Evolutionary conservation across 768 basidiomycete genomes (phyloP), one percentile per base, ranked within the genome.

Genomic region (Omphalotus guepiniiformis): DNA sequence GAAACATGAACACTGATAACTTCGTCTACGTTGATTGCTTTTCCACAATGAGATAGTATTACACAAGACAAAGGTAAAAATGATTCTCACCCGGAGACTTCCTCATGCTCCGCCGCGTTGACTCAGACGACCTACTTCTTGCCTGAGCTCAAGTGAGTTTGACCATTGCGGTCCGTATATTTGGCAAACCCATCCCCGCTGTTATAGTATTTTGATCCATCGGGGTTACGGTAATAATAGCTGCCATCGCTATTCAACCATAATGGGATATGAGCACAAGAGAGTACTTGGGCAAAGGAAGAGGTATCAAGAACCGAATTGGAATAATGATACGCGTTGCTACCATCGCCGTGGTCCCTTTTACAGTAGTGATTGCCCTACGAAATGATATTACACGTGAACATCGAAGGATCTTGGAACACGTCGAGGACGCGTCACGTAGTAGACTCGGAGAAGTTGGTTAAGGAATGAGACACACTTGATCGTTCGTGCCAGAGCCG

Each of bases 221-320:
- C 68, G 38, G 78, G 61, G 67, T 85, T 84, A 40, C 55, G 58
- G 61, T 85, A 84, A 57, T 83, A 82, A 63, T 84, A 84, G 48
- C 75, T 75, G 2, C 79, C 81, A 45, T 83, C 50, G 4, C 73
- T 75, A 23, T 6, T 19, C 39, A 48, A 22, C n/a, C n/a, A n/a
- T n/a, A n/a, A n/a, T n/a, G n/a, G n/a, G n/a, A n/a, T n/a, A n/a
- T n/a, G n/a, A n/a, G n/a, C n/a, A n/a, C n/a, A n/a, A n/a, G n/a
- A n/a, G n/a, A n/a, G n/a, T n/a, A n/a, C n/a, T n/a, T n/a, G n/a
- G n/a, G n/a, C n/a, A n/a, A n/a, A n/a, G n/a, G n/a, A n/a, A n/a
- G n/a, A n/a, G n/a, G n/a, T n/a, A n/a, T n/a, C n/a, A n/a, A n/a
- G n/a, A n/a, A n/a, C n/a, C n/a, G n/a, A n/a, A n/a, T 2, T 18